Conservation (phyloP, 768 basidiomycete genomes). For the Podaxis sp. region DNA sequence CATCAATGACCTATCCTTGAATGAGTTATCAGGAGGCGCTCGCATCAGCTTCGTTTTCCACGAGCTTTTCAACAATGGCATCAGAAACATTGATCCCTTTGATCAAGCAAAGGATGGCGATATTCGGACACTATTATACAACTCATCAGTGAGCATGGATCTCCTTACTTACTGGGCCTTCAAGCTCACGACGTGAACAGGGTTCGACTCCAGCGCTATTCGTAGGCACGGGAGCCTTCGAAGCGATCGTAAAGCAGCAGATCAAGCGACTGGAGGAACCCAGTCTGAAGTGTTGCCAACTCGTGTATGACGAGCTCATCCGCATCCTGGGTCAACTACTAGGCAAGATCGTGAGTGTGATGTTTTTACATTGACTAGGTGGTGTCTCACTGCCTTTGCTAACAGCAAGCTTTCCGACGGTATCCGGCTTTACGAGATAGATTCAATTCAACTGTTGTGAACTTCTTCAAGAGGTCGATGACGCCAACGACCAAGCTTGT, state of each 20-base stretch:
- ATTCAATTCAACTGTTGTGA: slow-evolving; percentile 93
- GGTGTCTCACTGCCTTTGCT: neutral
- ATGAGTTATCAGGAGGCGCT: slow-evolving; percentile 97
- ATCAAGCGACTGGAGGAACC: slow-evolving; percentile 97
- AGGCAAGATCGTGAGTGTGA: slow-evolving; percentile 70
- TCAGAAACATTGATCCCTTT: slow-evolving; percentile 95
- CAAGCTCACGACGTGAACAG: slow-evolving; percentile 31
- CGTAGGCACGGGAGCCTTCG: slow-evolving; percentile 95
- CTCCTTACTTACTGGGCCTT: neutral
- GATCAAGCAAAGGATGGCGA: slow-evolving; percentile 99
- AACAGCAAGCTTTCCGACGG: slow-evolving; percentile 90
- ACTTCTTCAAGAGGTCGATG: slow-evolving; percentile 96
- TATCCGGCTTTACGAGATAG: slow-evolving; percentile 96
- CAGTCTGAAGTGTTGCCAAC: slow-evolving; percentile 85
- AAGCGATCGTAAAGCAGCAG: slow-evolving; percentile 98
- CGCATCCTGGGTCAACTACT: slow-evolving; percentile 91
- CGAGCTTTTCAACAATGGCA: slow-evolving; percentile 94
- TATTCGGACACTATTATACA: slow-evolving; percentile 93
- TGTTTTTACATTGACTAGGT: neutral
- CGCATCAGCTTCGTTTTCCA: slow-evolving; percentile 99
- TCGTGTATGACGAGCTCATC: slow-evolving; percentile 97
- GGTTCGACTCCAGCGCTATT: slow-evolving; percentile 96
- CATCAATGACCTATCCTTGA: slow-evolving; percentile 90
- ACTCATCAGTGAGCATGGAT: slow-evolving; percentile 77
- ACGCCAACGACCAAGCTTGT: slow-evolving; percentile 93